phyloP scores from a whole-genome alignment of 352 stramenopile genomes.

The Phytophthora quininea region DNA sequence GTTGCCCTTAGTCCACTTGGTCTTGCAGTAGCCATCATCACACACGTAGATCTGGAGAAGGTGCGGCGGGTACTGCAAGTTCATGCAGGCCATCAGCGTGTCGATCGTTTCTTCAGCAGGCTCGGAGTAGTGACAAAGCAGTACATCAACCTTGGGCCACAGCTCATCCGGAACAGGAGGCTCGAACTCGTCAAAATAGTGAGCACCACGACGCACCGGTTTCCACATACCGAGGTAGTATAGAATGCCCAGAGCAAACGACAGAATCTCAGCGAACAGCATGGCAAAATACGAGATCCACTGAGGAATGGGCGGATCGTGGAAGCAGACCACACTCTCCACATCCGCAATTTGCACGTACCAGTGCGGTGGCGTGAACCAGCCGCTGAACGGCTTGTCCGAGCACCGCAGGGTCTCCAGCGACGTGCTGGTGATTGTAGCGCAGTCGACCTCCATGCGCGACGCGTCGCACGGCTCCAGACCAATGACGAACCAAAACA shows the following conservation, averaged over 20 bases:
- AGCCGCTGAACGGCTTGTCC: conserved; percentile 61
- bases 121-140: conserved; percentile 88
- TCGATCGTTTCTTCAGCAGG: conserved; percentile 86
- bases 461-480: conserved; percentile 78
- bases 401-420: conserved; percentile 57
- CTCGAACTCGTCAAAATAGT: conserved; percentile 91
- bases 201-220: conserved; percentile 79
- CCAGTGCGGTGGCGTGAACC: conserved; percentile 71
- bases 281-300: conserved; percentile 85
- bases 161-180: conserved; percentile 78
- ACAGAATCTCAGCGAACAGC: conserved; percentile 73
- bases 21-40: conserved; percentile 87
- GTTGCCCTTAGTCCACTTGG: conserved; percentile 84
- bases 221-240: conserved; percentile 92
- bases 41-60: conserved; percentile 84
- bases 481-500: conserved; percentile 86
- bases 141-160: conserved; percentile 85
- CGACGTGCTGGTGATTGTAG: conserved; percentile 64
- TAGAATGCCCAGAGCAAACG: conserved; percentile 69
- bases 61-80: conserved; percentile 87
- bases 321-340: conserved; percentile 78
- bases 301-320: conserved; percentile 76
- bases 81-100: conserved; percentile 89
- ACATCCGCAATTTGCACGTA: conserved; percentile 73
- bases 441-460: conserved; percentile 57